Conservation (phyloP, 2,329 filamentous ascomycete species). For the Pestalotiopsis sp. region DNA sequence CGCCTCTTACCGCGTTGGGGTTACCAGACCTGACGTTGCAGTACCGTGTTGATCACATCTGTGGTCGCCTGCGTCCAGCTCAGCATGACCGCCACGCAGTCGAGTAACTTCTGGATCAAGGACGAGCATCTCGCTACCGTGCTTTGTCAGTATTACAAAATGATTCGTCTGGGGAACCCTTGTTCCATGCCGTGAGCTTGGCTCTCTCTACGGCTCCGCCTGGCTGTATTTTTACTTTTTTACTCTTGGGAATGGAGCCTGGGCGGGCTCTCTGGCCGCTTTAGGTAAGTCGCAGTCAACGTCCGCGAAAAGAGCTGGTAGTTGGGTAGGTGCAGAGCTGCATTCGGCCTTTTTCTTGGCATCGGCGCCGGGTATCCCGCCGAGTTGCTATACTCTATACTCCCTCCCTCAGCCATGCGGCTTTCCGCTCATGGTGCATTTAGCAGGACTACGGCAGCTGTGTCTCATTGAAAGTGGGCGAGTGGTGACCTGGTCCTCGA, state of each 20-base stretch:
- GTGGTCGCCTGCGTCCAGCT: background rate
- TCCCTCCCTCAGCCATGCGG: background rate
- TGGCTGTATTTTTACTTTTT: background rate
- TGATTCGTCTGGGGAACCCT: constrained; percentile 6
- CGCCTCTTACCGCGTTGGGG: background rate
- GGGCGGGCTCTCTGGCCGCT: constrained; percentile 2
- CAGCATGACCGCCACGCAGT: background rate
- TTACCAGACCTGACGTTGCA: background rate
- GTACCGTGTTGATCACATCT: background rate
- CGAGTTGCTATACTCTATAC: background rate
- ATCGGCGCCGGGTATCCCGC: background rate
- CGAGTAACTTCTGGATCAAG: background rate
- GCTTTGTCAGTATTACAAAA: constrained; percentile 12
- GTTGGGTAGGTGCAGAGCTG: background rate
- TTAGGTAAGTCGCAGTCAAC: constrained; percentile 9
- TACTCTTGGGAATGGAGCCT: background rate
- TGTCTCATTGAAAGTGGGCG: constrained; percentile 6
- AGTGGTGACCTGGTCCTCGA: background rate
- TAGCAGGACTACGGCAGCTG: background rate
- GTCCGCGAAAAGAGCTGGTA: background rate
- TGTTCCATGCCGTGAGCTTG: background rate
- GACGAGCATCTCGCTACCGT: constrained; percentile 5
- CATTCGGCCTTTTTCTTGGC: constrained; percentile 9
- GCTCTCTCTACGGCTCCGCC: background rate
- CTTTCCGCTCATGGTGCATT: background rate